Base-by-base conservation (phyloP, 139 green algal genomes). In the Chlamydomonas sp. region DNA sequence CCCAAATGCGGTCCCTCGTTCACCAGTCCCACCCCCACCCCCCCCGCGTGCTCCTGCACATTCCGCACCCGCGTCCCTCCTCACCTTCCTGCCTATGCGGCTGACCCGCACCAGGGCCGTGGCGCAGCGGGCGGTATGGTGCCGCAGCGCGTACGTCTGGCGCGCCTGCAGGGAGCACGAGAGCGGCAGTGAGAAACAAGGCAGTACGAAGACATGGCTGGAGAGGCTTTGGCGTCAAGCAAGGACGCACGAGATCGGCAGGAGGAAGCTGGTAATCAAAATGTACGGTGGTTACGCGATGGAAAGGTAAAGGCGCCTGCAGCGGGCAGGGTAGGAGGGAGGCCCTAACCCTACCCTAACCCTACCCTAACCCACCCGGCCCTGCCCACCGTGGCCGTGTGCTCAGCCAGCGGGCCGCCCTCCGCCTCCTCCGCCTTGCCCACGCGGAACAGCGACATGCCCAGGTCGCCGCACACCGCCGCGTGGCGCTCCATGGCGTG, bases 401-500 rank as follows among this genome's bases (percentile, higher is more conserved):
- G 88, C 75, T 91, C 31, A 8, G 91, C 88, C 61, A 93, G 73
- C 18, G 79, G 59, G 9, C 49, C 71, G 16, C 91, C 91, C 5
- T 94, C 78, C 59, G 60, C n/a, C 89, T 92, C 79, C 89, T 94
- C 91, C 57, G 89, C 91, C 69, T 92, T 93, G 9, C 73, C 63
- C 59, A 92, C 62, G 69, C 88, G 88, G 62, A 94, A 90, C 5
- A 95, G 83, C 15, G 88, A 84, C 49, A 94, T 85, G 16, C 91
- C 93, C 17, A 93, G 82, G 71, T 95, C 93, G 1, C 91, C 93
- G 2, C 76, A 20, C 63, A 92, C 91, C 20, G 77, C 76, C 61
- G 66, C 90, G 68, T 71, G 89, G 31, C 90, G 79, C 76, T 94
- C 92, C 79, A 92, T 68, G 15, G 74, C 68, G 58, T 74, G 68